Evolutionary conservation across 2,329 filamentous ascomycete genomes (phyloP), one percentile per base, ranked within the genome.

Genomic region (Pseudogymnoascus sp.): DNA sequence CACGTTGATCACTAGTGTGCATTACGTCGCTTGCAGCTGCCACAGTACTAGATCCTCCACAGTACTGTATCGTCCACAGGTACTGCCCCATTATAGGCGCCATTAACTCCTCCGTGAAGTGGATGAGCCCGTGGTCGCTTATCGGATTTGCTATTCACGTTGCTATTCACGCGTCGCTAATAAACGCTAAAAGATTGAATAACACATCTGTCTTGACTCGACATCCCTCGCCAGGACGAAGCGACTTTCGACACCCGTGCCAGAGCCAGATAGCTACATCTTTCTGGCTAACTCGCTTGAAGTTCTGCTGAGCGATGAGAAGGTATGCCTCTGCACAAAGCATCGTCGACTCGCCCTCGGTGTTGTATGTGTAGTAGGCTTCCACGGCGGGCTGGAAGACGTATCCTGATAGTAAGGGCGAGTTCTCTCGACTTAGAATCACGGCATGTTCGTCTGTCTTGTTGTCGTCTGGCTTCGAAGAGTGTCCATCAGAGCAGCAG

Each of bases 241-340:
- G n/a, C n/a, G 70, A 61, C 6, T 65, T 62, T 31, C 71, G 68
- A 62, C 72, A 75, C 1, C 72, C 72, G 14, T 65, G 63, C 50
- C 68, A 64, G 8, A 75, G 65, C 69, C 68, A 73, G 12, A 59
- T 50, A 35, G 62, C 63, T n/a, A 74, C 66, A 37, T 62, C 64
- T 40, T 61, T 61, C 22, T 60, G 10, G 50, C 50, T 70, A 16
- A 73, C 59, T 7, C 70, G 70, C 37, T 68, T 67, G 64, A 69
- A 70, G 60, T 75, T 74, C 43, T 72, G 70, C 63, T 75, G 68
- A 37, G 67, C 60, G 22, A 76, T 71, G 40, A 76, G 70, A 1
- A 67, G 63, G 41, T 72, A 74, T 4, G 75, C 75, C 19, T 73
- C 71, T 1, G 67, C 66, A 62, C 74, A 76, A 4, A 68, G 68